Percentiles rank a stretch among this genome's conserved stretches.
phyloP scores from a whole-genome alignment of 75 land plant species.

The Ceratopteris richardii region DNA sequence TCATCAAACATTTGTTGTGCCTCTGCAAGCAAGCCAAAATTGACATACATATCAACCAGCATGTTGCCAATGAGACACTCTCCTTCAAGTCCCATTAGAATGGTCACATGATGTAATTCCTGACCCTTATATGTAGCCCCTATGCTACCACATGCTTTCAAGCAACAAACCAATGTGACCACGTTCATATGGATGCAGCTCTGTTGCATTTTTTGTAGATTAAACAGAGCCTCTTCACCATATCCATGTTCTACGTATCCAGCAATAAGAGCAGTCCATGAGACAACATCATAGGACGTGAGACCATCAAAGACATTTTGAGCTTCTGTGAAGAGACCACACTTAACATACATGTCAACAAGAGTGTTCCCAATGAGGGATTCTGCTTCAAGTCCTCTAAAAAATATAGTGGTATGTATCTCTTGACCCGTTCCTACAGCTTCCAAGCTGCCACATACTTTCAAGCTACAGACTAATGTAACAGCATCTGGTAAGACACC shows the following conservation, averaged over 20 bases:
- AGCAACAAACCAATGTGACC: slow-evolving; percentile 6
- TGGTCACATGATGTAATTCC: slow-evolving; percentile 39
- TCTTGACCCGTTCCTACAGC: slow-evolving; percentile 1
- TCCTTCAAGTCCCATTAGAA: slow-evolving; percentile 21
- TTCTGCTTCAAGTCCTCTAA: background rate
- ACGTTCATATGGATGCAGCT: background rate
- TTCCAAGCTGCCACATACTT: slow-evolving; percentile 4
- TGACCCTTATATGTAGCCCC: slow-evolving; percentile 39
- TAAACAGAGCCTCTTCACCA: slow-evolving; percentile 10
- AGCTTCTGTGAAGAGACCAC: slow-evolving; percentile 2
- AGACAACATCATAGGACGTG: slow-evolving; percentile 2
- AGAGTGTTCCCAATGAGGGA: slow-evolving; percentile 2
- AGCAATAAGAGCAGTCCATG: slow-evolving; percentile 18
- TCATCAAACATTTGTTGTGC: slow-evolving; percentile 43
- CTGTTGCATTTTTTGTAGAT: slow-evolving; percentile 12
- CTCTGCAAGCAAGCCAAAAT: slow-evolving; percentile 52
- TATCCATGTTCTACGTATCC: slow-evolving; percentile 14
- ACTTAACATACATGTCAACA: slow-evolving; percentile 5
- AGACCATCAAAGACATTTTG: slow-evolving; percentile 1
- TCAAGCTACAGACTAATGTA: slow-evolving; percentile 1
- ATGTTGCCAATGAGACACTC: slow-evolving; percentile 51
- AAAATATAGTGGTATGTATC: background rate
- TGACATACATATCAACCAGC: slow-evolving; percentile 57
- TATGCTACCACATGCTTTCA: slow-evolving; percentile 40
- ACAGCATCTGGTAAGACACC: slow-evolving; percentile 1